phyloP scores from a whole-genome alignment of 2,329 filamentous ascomycete species.

The Exophiala bonariae region DNA sequence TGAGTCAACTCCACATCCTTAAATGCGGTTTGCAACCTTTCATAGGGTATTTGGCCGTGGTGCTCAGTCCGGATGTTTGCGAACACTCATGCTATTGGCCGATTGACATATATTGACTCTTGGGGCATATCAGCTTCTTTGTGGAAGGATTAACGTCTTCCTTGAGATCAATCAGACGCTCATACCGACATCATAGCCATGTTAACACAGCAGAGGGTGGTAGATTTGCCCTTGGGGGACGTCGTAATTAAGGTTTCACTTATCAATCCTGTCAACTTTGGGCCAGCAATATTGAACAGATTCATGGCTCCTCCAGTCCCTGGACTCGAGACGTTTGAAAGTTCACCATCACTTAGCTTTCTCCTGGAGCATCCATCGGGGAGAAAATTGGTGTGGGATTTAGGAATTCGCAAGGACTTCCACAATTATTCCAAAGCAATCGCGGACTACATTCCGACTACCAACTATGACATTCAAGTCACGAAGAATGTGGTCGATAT shows the following conservation, averaged over 20 bases:
- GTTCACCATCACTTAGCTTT: constrained; percentile 19
- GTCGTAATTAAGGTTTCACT: constrained; percentile 20
- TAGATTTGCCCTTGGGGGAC: constrained; percentile 5
- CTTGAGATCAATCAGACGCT: too few species aligned
- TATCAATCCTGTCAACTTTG: constrained; percentile 43
- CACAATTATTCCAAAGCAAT: constrained; percentile 4
- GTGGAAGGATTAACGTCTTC: too few species aligned
- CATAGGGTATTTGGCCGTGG: too few species aligned
- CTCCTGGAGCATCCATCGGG: constrained; percentile 21
- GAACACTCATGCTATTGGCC: too few species aligned
- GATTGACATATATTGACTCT: too few species aligned
- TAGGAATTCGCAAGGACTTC: constrained; percentile 27
- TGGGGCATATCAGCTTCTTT: too few species aligned
- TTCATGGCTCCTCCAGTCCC: constrained; percentile 42
- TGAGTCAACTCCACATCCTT: too few species aligned
- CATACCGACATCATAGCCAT: background rate
- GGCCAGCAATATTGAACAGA: constrained; percentile 38
- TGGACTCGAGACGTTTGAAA: constrained; percentile 31
- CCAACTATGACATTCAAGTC: constrained; percentile 21
- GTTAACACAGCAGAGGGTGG: background rate
- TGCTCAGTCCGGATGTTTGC: too few species aligned
- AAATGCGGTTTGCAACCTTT: too few species aligned
- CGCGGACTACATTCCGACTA: constrained; percentile 17
- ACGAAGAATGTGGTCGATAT: constrained; percentile 30
- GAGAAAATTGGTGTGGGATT: constrained; percentile 23